Evolutionary conservation across 2,329 filamentous ascomycete species (phyloP), one percentile per base, ranked within the genome.

Genomic region (Ilyonectria robusta): DNA sequence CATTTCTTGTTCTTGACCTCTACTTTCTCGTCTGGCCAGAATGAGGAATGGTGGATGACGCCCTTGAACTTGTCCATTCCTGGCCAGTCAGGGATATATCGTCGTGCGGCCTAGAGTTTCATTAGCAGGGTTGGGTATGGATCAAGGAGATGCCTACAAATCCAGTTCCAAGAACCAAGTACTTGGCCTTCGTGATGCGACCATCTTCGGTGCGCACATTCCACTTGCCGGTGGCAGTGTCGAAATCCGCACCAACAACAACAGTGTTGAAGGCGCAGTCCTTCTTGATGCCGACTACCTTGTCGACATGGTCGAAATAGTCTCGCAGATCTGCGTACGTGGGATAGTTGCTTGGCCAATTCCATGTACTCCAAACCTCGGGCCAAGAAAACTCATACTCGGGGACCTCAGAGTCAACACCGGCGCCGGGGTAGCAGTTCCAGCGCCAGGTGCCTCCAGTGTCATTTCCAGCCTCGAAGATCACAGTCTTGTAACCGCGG

Each of bases 261-360:
- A 86, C 83, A 0, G 86, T 88, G 63, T 89, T 84, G 75, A 90
- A 90, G 1, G 84, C 80, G 31, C 81, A 84, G 65, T 90, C 87
- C 70, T 89, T 90, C 74, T 84, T 87, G 21, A 91, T 78, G 13
- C 83, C 78, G 7, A 89, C 71, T 5, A 85, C 82, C 63, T 86
- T 85, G 60, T 89, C 88, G 19, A 89, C 84, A 56, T 89, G 86
- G 17, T 88, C 84, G 72, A 91, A 91, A 75, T 91, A 91, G 4
- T 76, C 74, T 13, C 85, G 82, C 1, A 91, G 80, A 50, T 91
- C 86, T 26, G 81, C 68, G 26, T 83, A 86, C 11, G 77, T 82
- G 1, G 88, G 87, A 56, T 87, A 89, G 63, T 85, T 84, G 66
- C 77, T 83, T 0, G 81, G 79, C 86, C 88, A 92, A 40, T 81